These are phyloP conservation scores for Sugiyamaella valdiviana DNA, from an alignment of 805 yeast species.

Conservation along the genomic window DNA sequence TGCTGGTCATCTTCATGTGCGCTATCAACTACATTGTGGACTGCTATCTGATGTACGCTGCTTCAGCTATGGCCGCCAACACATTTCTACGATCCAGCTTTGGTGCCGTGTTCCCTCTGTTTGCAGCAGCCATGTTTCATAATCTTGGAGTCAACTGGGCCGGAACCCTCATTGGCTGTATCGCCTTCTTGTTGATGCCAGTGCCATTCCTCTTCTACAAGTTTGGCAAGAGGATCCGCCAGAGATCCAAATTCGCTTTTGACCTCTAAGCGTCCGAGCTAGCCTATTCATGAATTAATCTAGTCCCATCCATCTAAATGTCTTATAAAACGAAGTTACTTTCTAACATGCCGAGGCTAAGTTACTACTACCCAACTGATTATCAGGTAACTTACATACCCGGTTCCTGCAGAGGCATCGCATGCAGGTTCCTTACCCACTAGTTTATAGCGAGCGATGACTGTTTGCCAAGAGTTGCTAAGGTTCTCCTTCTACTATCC, in stretches of 20 bases:
- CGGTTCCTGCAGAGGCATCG: too few species aligned
- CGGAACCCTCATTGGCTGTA: slow-evolving; percentile 60
- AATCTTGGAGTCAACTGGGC: slow-evolving; percentile 75
- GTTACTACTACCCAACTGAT: too few species aligned
- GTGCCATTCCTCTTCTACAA: slow-evolving; percentile 62
- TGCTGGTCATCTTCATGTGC: slow-evolving; percentile 62
- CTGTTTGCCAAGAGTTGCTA: neutral
- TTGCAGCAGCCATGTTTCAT: slow-evolving; percentile 64
- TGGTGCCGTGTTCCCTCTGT: slow-evolving; percentile 70
- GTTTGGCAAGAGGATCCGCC: slow-evolving; percentile 54
- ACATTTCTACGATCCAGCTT: slow-evolving; percentile 62
- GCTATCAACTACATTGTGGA: slow-evolving; percentile 70
- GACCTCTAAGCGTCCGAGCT: slow-evolving; percentile 5
- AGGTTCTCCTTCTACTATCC: neutral
- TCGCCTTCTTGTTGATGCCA: slow-evolving; percentile 52
- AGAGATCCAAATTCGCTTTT: slow-evolving; percentile 50
- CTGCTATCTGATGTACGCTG: slow-evolving; percentile 63
- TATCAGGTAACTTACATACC: too few species aligned
- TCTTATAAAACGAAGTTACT: too few species aligned
- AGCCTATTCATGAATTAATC: too few species aligned
- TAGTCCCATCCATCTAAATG: too few species aligned
- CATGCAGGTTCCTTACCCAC: too few species aligned
- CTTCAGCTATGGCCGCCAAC: slow-evolving; percentile 74
- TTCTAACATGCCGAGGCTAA: too few species aligned
- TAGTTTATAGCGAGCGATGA: too few species aligned